phyloP scores from a whole-genome alignment of 352 stramenopile genomes.

The Globisporangium nodosum region DNA sequence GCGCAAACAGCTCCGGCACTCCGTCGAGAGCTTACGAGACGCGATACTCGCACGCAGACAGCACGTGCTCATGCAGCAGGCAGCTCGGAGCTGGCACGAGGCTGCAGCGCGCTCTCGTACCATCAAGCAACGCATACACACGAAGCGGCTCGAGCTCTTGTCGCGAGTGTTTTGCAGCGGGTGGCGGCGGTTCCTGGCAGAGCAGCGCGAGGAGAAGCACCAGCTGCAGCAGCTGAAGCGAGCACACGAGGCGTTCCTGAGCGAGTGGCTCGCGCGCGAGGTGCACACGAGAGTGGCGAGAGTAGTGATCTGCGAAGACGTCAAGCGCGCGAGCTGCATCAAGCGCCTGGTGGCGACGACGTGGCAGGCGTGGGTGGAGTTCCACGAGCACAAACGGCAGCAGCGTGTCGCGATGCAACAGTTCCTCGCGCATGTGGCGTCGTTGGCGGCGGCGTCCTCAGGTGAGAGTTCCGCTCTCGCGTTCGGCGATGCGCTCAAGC shows the following conservation, averaged over 20 bases:
- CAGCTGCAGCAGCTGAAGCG: constrained; percentile 13
- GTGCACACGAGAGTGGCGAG: constrained; percentile 15
- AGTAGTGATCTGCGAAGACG: constrained; percentile 21
- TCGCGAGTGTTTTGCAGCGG: constrained; percentile 13
- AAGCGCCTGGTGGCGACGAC: constrained; percentile 11
- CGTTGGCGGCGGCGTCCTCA: background rate
- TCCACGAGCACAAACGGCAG: constrained; percentile 14
- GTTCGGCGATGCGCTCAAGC: background rate
- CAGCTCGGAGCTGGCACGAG: background rate
- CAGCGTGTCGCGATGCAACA: background rate
- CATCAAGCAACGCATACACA: background rate
- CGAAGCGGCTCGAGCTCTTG: constrained; percentile 8
- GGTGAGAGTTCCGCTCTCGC: background rate
- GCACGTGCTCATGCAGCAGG: background rate
- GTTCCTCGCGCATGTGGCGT: background rate
- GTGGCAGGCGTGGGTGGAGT: constrained; percentile 21
- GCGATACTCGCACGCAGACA: background rate
- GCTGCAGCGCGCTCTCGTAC: background rate
- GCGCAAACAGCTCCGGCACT: background rate
- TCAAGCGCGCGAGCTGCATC: constrained; percentile 11
- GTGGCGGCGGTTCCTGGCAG: constrained; percentile 13
- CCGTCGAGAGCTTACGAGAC: background rate
- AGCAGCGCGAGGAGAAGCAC: constrained; percentile 13
- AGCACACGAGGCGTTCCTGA: constrained; percentile 22
- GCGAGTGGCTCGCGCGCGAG: constrained; percentile 19